Conservation (phyloP, 495 filamentous ascomycete genomes). For the Delitschia confertaspora region DNA sequence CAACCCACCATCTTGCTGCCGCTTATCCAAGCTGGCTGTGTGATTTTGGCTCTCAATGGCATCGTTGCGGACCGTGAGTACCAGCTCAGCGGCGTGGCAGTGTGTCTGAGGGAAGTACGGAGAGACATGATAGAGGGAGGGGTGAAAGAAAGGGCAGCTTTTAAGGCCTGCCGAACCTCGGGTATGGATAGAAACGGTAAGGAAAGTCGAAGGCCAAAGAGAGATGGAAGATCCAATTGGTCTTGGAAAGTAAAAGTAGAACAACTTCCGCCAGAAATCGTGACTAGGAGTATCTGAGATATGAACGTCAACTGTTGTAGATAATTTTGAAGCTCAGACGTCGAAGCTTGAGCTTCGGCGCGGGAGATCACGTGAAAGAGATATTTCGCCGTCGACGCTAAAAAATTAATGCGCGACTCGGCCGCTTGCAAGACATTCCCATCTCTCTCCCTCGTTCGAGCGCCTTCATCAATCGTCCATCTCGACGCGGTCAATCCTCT, state of each 20-base stretch:
- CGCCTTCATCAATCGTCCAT: no score
- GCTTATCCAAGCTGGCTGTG: conserved; percentile 48
- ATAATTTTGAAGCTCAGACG: conserved; percentile 6
- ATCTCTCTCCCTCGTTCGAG: not conserved
- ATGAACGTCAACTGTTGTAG: not conserved
- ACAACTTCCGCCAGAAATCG: not conserved
- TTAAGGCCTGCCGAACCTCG: conserved; percentile 24
- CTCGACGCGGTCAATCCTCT: not conserved
- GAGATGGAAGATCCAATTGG: conserved; percentile 8
- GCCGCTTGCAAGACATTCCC: not conserved
- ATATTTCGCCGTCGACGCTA: conserved; percentile 7
- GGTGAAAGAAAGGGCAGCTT: conserved; percentile 13
- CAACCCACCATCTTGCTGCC: conserved; percentile 41
- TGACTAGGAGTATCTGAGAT: no score
- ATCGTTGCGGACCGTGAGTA: conserved; percentile 44
- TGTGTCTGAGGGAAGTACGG: conserved; percentile 16
- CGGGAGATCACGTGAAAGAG: conserved; percentile 1
- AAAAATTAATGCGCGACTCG: conserved; percentile 1
- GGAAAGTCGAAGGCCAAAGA: not conserved
- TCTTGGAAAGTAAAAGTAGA: not conserved
- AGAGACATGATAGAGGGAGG: conserved; percentile 24
- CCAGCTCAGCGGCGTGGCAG: conserved; percentile 28
- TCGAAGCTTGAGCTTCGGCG: not conserved
- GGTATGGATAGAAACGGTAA: conserved; percentile 13
- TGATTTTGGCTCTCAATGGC: conserved; percentile 82